A percentile compares a stretch with the other conserved stretches of the same genome.
Evolutionary conservation across 2,329 filamentous ascomycete genomes (phyloP).

Genomic region (Aspergillus sp.): DNA sequence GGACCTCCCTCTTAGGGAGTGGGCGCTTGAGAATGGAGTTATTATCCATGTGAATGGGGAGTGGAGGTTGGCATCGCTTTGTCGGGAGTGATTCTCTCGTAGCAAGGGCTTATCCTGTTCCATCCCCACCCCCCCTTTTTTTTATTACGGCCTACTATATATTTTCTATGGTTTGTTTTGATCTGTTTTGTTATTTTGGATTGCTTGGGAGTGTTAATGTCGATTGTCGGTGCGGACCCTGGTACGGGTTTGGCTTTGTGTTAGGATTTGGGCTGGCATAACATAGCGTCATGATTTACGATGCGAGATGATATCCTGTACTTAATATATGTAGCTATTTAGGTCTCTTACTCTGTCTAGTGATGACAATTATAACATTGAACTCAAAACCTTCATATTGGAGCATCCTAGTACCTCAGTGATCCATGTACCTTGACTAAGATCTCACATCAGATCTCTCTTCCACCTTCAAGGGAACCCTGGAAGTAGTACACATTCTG

Average conservation of each 20-base stretch:
- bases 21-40: conserved; percentile 40
- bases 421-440: not conserved
- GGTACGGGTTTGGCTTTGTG: not conserved
- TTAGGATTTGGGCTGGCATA: not conserved
- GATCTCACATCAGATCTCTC: not conserved
- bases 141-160: not conserved
- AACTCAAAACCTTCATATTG: not conserved
- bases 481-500: not conserved
- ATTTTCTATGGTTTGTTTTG: not conserved
- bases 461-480: not conserved
- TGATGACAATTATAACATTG: not conserved
- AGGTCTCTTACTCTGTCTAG: not conserved
- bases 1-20: conserved; percentile 41
- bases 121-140: not conserved
- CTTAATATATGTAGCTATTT: not conserved
- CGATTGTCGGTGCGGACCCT: not conserved
- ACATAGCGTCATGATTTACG: not conserved
- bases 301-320: conserved; percentile 1
- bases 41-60: conserved; percentile 20
- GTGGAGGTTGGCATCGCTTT: conserved; percentile 23
- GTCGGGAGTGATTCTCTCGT: conserved; percentile 7
- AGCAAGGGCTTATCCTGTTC: conserved; percentile 27
- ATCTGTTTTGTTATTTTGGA: not conserved
- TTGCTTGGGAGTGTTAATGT: not conserved
- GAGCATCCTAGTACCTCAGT: no score